Percentiles rank a stretch among this genome's conserved stretches.
Evolutionary conservation across 2,329 filamentous ascomycete genomes (phyloP).

Genomic region (Beauveria australis): DNA sequence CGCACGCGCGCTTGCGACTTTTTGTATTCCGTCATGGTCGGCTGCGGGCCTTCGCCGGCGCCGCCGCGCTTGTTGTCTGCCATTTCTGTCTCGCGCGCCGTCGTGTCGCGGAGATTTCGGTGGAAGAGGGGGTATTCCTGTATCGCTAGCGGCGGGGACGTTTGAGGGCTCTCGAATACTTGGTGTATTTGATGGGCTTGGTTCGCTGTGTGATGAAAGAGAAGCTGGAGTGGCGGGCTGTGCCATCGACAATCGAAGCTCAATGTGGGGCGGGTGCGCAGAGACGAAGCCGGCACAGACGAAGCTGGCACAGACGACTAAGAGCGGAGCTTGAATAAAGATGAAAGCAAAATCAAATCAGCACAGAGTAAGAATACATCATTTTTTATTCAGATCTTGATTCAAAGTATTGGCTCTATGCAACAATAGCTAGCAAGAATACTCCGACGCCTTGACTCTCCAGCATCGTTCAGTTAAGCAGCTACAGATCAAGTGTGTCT

Average conservation of each 20-base stretch:
- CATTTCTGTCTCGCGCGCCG: conserved; percentile 18
- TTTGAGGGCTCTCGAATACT: neutral
- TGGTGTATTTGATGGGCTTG: neutral
- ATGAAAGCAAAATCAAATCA: neutral
- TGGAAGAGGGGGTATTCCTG: too few relatives aligned
- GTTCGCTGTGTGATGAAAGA: neutral
- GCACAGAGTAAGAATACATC: neutral
- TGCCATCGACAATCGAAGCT: neutral
- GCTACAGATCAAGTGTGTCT: neutral
- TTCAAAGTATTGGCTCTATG: neutral
- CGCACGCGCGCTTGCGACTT: conserved; percentile 41
- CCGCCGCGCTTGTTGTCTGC: conserved; percentile 24
- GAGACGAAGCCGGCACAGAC: neutral
- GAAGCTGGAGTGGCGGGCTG: neutral
- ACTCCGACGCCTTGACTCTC: neutral
- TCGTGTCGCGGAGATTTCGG: neutral
- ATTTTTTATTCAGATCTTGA: neutral
- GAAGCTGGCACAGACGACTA: too few relatives aligned
- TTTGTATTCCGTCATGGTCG: conserved; percentile 39
- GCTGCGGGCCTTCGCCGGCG: conserved; percentile 19
- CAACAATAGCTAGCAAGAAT: neutral
- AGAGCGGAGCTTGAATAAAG: neutral
- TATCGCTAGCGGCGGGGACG: neutral
- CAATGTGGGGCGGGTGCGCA: neutral
- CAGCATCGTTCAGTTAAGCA: neutral